Conservation (phyloP, 2,329 filamentous ascomycete genomes). For the Bertia moriformis region DNA sequence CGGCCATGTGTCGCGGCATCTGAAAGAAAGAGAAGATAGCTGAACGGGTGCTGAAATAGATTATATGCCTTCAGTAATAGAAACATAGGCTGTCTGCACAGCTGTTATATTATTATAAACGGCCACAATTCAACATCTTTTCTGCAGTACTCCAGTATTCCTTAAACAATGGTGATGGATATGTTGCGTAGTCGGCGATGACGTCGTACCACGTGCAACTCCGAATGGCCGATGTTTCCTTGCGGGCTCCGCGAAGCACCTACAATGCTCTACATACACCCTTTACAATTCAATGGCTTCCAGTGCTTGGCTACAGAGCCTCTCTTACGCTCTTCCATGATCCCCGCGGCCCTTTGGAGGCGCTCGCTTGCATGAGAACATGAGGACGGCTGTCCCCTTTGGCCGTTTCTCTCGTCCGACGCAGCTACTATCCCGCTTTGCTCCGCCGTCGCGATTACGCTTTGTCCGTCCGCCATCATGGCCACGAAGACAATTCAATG, state of each 20-base stretch:
- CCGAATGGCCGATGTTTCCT: too few relatives aligned
- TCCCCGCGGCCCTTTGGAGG: background rate
- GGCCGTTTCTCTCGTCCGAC: slow-evolving; percentile 30
- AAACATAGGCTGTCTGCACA: too few relatives aligned
- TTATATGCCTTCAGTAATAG: too few relatives aligned
- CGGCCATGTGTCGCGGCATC: background rate
- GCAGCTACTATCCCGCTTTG: slow-evolving; percentile 11
- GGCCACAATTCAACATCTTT: too few relatives aligned
- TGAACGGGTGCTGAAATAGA: too few relatives aligned
- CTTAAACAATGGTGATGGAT: too few relatives aligned
- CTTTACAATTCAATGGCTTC: too few relatives aligned
- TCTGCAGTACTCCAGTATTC: too few relatives aligned
- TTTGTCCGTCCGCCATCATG: slow-evolving; percentile 10
- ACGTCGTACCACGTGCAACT: background rate
- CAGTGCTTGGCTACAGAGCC: too few relatives aligned
- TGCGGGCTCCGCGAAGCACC: too few relatives aligned
- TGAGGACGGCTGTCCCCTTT: slow-evolving; percentile 31
- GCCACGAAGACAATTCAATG: background rate
- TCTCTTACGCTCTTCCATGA: background rate
- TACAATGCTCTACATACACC: background rate
- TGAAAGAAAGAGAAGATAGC: too few relatives aligned
- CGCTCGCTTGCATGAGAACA: slow-evolving; percentile 13
- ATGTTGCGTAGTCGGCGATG: background rate
- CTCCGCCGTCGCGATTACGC: slow-evolving; percentile 14
- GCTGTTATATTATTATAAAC: too few relatives aligned